A percentile compares a stretch with the other conserved stretches of the same genome.
These are phyloP conservation scores for Sporothrix sp. DNA, from an alignment of 2,329 filamentous ascomycete genomes.

Conservation along the genomic window DNA sequence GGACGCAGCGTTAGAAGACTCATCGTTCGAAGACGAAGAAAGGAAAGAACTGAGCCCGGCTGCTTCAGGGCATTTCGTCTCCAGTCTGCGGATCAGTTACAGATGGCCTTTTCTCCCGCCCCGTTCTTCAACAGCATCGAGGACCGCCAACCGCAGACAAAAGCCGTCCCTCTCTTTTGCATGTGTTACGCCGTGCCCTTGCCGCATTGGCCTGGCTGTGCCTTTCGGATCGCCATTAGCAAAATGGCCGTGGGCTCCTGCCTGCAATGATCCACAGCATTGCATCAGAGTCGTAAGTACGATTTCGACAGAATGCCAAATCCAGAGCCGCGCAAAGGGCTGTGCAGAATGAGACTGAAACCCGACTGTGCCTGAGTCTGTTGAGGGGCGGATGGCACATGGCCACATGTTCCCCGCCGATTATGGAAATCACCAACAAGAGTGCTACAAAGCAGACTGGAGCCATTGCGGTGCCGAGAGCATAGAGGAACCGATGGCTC, in stretches of 20 bases:
- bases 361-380: no score
- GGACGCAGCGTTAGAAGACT: no score
- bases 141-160: background rate
- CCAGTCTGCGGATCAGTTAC: conserved; percentile 27
- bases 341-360: no score
- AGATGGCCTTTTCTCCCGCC: conserved; percentile 14
- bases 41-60: background rate
- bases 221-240: background rate
- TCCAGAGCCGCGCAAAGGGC: no score
- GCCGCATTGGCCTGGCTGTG: background rate
- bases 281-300: conserved; percentile 18
- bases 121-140: background rate
- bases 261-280: conserved; percentile 6
- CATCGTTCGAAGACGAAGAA: background rate
- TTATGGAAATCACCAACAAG: no score
- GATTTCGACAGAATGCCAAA: conserved; percentile 5
- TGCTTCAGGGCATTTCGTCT: conserved; percentile 20
- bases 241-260: conserved; percentile 2
- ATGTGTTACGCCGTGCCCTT: no score
- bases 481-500: no score
- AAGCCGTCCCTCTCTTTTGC: no score
- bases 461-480: no score
- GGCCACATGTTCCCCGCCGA: no score
- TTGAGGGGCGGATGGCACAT: no score
- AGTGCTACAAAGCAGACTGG: no score